A percentile compares a stretch with the other conserved stretches of the same genome.
phyloP scores from a whole-genome alignment of 192 early-diverging fungal genomes.

The Dimargaris cristalligena region DNA sequence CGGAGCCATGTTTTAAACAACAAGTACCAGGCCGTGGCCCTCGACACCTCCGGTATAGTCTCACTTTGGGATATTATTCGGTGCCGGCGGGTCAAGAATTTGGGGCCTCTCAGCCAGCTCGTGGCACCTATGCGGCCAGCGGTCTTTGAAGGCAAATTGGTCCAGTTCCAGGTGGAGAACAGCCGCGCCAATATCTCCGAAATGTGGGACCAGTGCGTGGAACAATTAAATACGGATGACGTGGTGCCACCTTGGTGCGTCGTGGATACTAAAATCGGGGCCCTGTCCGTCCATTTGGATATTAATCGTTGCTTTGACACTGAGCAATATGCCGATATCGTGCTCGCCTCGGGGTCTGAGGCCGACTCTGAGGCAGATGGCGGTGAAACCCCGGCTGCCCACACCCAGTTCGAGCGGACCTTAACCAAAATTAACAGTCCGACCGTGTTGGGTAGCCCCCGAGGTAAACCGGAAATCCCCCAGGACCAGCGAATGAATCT shows the following conservation, averaged over 20 bases:
- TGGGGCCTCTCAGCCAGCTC: background rate
- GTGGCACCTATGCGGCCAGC: background rate
- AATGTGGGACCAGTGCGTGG: constrained; percentile 22
- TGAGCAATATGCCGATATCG: constrained; percentile 5
- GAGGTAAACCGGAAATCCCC: background rate
- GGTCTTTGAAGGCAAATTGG: no score
- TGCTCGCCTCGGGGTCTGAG: background rate
- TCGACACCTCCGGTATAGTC: constrained; percentile 62
- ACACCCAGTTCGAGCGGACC: background rate
- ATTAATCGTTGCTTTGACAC: constrained; percentile 3
- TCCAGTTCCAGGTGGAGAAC: background rate
- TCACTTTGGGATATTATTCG: constrained; percentile 83
- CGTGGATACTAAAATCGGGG: constrained; percentile 79
- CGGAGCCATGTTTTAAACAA: constrained; percentile 61
- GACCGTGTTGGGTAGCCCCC: background rate
- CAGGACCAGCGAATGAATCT: constrained; percentile 9
- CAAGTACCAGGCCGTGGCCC: constrained; percentile 67
- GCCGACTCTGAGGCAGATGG: constrained; percentile 3
- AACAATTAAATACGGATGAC: constrained; percentile 35
- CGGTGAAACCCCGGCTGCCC: background rate
- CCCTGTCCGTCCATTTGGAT: constrained; percentile 75
- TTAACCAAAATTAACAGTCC: background rate
- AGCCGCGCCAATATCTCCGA: background rate
- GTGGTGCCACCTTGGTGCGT: constrained; percentile 83
- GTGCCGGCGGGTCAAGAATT: constrained; percentile 26